These are phyloP conservation scores for Cyclostephanos invisitatus DNA, from an alignment of 108 stramenopile genomes.

Conservation along the genomic window DNA sequence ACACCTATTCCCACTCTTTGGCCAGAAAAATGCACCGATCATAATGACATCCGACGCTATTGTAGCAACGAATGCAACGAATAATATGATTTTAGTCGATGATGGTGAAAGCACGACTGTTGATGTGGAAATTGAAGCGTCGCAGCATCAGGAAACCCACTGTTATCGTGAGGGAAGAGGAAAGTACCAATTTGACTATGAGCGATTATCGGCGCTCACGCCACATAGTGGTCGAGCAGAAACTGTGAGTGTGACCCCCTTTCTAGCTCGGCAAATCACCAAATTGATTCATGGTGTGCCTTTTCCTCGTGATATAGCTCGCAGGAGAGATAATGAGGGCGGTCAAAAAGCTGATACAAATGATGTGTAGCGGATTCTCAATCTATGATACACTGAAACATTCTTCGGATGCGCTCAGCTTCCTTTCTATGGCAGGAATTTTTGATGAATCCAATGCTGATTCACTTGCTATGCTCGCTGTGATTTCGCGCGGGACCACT, in stretches of 20 bases:
- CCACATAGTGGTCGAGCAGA: constrained; percentile 9
- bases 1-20: neutral
- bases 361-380: neutral
- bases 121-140: neutral
- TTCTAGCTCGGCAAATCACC: neutral
- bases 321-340: constrained; percentile 32
- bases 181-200: constrained; percentile 3
- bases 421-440: constrained; percentile 9
- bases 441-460: constrained; percentile 1
- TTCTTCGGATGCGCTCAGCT: constrained; percentile 5
- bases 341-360: neutral
- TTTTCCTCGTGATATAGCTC: neutral
- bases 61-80: neutral
- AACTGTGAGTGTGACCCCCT: neutral
- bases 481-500: neutral
- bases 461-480: neutral
- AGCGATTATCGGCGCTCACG: neutral
- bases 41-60: neutral
- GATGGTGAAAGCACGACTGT: neutral
- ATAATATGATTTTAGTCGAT: neutral
- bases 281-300: neutral
- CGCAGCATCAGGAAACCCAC: neutral
- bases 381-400: neutral
- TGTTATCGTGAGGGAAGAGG: neutral
- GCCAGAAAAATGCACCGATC: neutral